phyloP scores from a whole-genome alignment of 2,329 filamentous ascomycete species.

The Madurella fahalii region DNA sequence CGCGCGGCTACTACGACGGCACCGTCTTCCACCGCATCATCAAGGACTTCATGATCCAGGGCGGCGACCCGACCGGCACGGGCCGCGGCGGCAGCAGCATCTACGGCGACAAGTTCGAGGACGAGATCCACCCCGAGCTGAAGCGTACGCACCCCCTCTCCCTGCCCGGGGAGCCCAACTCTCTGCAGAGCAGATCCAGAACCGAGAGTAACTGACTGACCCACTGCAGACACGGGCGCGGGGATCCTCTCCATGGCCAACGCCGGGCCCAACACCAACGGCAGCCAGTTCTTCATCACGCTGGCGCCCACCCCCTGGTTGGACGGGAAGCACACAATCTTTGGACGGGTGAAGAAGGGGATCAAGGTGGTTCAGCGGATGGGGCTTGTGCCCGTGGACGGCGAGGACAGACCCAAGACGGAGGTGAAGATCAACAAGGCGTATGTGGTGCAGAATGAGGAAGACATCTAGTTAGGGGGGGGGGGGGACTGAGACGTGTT shows the following conservation, averaged over 20 bases:
- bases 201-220: not conserved
- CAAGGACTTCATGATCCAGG: slow-evolving; percentile 93
- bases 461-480: not conserved
- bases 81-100: slow-evolving; percentile 85
- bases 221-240: slow-evolving; percentile 65
- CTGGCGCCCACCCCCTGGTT: slow-evolving; percentile 93
- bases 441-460: slow-evolving; percentile 55
- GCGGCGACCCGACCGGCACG: slow-evolving; percentile 89
- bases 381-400: slow-evolving; percentile 79
- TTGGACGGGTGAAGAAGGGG: slow-evolving; percentile 81
- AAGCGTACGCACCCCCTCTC: slow-evolving; percentile 47
- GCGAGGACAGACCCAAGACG: slow-evolving; percentile 75
- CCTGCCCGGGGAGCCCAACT: too few species aligned
- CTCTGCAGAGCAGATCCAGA: too few species aligned
- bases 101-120: slow-evolving; percentile 89
- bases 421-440: slow-evolving; percentile 77
- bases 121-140: slow-evolving; percentile 72
- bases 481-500: not conserved
- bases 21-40: slow-evolving; percentile 93
- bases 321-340: slow-evolving; percentile 96
- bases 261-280: slow-evolving; percentile 86
- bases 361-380: slow-evolving; percentile 82
- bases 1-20: slow-evolving; percentile 82
- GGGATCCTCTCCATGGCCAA: slow-evolving; percentile 98
- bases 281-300: slow-evolving; percentile 94